Base-by-base conservation (phyloP, 352 stramenopile species). In the Albugo laibachii region DNA sequence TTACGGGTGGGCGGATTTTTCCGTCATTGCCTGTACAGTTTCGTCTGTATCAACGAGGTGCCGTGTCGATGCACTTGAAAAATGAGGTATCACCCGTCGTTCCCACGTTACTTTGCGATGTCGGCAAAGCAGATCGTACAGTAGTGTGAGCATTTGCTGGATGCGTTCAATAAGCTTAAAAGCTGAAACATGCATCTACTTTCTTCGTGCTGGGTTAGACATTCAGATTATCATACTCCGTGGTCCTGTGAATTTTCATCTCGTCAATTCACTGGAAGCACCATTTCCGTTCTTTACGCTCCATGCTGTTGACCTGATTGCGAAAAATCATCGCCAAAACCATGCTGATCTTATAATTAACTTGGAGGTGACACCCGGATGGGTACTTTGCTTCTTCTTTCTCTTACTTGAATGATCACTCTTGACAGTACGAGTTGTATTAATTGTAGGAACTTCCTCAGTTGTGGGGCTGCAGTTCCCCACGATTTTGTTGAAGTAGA, bases 141-240 rank as follows among this genome's bases (percentile, higher is more conserved):
- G n/a, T n/a, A n/a, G n/a, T 2, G 73, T 84, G 52, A 92, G 64
- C 42, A 87, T 58, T 38, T 92, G 78, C 39, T 85, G 72, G 49
- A 87, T 74, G 35, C 87, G 55, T 24, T 92, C 87, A n/a, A 92
- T n/a, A 41, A 1, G 75, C 70, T 16, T 87, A 45, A 42, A 86
- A 92, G 40, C 75, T 64, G 16, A 92, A 54, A 35, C 70, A 63
- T 0, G 70, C 58, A 55, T 92, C 73, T 11, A 70, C 74, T 63
- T 92, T 92, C 71, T 84, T 88, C 1, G 78, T 92, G 48, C 72
- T 86, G 8, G 78, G 78, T 52, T 92, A 87, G 39, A 92, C 87
- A 13, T 68, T 86, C 16, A 86, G 55, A 0, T 69, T 70, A 0
- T 54, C 70, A 24, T 85, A 70, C 34, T 81, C 67, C 12, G 65